Percentiles rank a stretch among this genome's conserved stretches.
These are phyloP conservation scores for Pseudogymnoascus sp. DNA, from an alignment of 2,329 filamentous ascomycete genomes.

Conservation along the genomic window DNA sequence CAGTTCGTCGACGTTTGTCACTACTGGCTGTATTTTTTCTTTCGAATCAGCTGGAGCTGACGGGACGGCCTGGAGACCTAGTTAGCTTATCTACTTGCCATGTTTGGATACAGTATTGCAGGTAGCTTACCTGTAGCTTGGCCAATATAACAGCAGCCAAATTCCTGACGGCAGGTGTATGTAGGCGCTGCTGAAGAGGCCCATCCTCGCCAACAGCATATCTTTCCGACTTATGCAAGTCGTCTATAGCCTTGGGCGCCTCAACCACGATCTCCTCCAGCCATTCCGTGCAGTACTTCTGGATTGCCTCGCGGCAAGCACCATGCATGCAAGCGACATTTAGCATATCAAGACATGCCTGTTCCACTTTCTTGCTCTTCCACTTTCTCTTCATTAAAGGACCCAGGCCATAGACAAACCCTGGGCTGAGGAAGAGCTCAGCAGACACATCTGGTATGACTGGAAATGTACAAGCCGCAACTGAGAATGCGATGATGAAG, in stretches of 20 bases:
- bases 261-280: constrained; percentile 70
- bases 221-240: constrained; percentile 20
- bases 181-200: constrained; percentile 30
- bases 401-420: constrained; percentile 72
- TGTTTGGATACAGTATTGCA: constrained; percentile 12
- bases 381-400: constrained; percentile 71
- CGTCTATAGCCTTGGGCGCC: constrained; percentile 48
- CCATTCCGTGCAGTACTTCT: constrained; percentile 80
- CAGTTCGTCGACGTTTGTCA: constrained; percentile 59
- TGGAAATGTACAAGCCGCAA: constrained; percentile 82
- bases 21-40: constrained; percentile 41
- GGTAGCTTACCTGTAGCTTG: constrained; percentile 55
- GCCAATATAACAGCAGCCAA: constrained; percentile 69
- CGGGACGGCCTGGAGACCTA: constrained; percentile 29
- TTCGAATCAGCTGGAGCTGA: constrained; percentile 23
- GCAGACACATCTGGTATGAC: constrained; percentile 70
- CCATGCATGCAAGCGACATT: constrained; percentile 86
- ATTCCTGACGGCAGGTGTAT: constrained; percentile 55
- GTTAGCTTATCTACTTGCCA: constrained; percentile 27
- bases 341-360: constrained; percentile 78
- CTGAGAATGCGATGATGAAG: constrained; percentile 85
- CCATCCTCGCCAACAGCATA: constrained; percentile 23
- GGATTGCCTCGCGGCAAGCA: constrained; percentile 73
- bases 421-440: constrained; percentile 77
- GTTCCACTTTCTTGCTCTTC: constrained; percentile 80